Evolutionary conservation across 139 green algal genomes (phyloP), one percentile per base, ranked within the genome.

Genomic region (Eudorina sp.): DNA sequence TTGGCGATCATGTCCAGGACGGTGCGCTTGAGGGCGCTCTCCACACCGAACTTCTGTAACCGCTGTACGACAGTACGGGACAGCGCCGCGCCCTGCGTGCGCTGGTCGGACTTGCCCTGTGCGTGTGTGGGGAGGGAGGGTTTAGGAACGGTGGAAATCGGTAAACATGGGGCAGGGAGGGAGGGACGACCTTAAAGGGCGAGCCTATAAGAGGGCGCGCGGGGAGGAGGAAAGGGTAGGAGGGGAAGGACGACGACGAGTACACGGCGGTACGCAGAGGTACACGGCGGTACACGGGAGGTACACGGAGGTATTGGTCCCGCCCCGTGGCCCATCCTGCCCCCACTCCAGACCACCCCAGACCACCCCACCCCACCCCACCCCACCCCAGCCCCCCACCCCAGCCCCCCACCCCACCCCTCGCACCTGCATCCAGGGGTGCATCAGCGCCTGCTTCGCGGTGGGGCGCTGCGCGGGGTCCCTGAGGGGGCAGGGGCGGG

Each of bases 1-100:
- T 95, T 94, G 4, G 96, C 96, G 64, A 99, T 98, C 89, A 98
- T 94, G 90, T 99, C 96, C 78, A 99, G 93, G 51, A 99, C 94
- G 41, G 93, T 97, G 78, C 96, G 94, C 89, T 95, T 95, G n/a
- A 98, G 88, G 0, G 92, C 46, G 79, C 86, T 92, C 46, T 91
- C 90, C 82, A 96, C 81, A 53, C 76, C 90, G 81, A 90, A 89
- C 60, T 89, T 89, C 94, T 98, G 95, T 43, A 98, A 92, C 13
- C 96, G 94, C 91, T 98, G 96, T 85, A 98, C 96, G 36, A 98
- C 95, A 16, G 91, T 96, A 72, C 40, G 60, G 3, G 77, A 74
- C 45, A 98, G 89, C 46, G 90, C 92, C 76, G 87, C 77, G 69
- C 93, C 94, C 53, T 92, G 75, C 3, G 25, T 38, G 9, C 90